Conservation (phyloP, 2,329 filamentous ascomycete species). For the Sporothrix inflata region DNA sequence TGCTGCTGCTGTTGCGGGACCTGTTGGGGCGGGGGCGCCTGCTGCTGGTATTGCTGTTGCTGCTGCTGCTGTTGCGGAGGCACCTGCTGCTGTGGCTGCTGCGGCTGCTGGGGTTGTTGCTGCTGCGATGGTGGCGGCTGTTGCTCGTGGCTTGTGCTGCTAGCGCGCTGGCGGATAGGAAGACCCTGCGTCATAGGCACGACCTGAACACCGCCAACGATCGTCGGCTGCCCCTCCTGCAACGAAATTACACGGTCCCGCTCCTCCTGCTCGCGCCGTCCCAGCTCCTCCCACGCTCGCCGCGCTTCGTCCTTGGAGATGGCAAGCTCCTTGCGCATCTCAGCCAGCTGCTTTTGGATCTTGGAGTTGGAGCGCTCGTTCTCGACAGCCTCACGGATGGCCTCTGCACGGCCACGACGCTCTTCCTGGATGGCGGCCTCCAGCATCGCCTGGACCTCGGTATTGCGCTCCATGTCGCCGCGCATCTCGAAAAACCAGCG, state of each 20-base stretch:
- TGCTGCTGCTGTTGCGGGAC: constrained; percentile 21
- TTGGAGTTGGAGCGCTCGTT: constrained; percentile 70
- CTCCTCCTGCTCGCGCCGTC: constrained; percentile 89
- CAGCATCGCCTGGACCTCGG: constrained; percentile 81
- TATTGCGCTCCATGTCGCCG: constrained; percentile 80
- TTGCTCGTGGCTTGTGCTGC: constrained; percentile 46
- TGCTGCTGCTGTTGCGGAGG: constrained; percentile 2
- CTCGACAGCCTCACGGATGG: constrained; percentile 66
- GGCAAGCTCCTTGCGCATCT: constrained; percentile 89
- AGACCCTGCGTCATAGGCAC: constrained; percentile 84
- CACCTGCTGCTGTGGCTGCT: constrained; percentile 34
- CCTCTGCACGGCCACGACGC: constrained; percentile 68
- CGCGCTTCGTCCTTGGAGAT: constrained; percentile 97
- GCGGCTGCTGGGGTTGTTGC: constrained; percentile 35
- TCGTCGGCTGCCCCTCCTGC: constrained; percentile 81
- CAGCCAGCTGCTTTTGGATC: constrained; percentile 76
- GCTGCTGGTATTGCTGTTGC: constrained; percentile 35
- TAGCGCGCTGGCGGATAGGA: constrained; percentile 54
- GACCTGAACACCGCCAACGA: constrained; percentile 92
- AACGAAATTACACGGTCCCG: constrained; percentile 84
- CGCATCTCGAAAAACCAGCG: constrained; percentile 98
- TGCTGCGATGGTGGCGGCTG: constrained; percentile 42
- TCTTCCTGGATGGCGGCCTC: constrained; percentile 76
- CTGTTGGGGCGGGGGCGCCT: constrained; percentile 29
- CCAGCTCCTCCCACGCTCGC: constrained; percentile 95